Evolutionary conservation across 2,329 filamentous ascomycete genomes (phyloP).

Genomic region (Ophiostoma populinum): DNA sequence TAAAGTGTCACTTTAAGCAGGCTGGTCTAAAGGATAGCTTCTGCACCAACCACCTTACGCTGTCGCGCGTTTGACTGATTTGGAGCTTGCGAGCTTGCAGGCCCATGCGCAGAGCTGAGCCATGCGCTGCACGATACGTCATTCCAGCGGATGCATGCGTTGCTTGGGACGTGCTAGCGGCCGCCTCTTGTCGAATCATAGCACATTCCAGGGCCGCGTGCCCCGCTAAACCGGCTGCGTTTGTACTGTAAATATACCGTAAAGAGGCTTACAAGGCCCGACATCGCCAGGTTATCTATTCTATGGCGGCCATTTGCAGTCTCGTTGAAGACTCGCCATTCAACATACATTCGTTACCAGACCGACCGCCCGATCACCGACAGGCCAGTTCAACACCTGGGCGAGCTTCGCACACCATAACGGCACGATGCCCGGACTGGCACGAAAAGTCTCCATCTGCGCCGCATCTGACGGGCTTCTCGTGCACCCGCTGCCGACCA

Average conservation of each 20-base stretch:
- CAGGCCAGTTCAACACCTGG: too few relatives aligned
- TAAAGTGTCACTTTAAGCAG: too few relatives aligned
- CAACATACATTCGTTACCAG: too few relatives aligned
- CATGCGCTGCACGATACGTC: too few relatives aligned
- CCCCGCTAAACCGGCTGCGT: conserved; percentile 5
- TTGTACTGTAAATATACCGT: neutral
- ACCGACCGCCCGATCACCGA: too few relatives aligned
- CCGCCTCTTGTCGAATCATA: conserved; percentile 2
- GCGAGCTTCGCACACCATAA: too few relatives aligned
- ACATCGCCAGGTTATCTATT: conserved; percentile 4
- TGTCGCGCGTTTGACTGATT: neutral
- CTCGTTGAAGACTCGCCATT: neutral
- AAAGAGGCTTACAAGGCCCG: conserved; percentile 6
- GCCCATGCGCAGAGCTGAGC: too few relatives aligned
- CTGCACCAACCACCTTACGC: too few relatives aligned
- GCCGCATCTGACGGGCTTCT: conserved; percentile 71
- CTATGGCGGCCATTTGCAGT: neutral
- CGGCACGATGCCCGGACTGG: conserved; percentile 50
- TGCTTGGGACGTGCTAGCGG: neutral
- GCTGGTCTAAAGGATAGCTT: too few relatives aligned
- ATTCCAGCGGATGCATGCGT: conserved; percentile 1
- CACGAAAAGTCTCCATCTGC: conserved; percentile 64
- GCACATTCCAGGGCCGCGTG: conserved; percentile 2
- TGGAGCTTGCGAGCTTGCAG: too few relatives aligned
- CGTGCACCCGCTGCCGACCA: conserved; percentile 51